phyloP scores from a whole-genome alignment of 2,329 filamentous ascomycete species.

The Periconia sp. region DNA sequence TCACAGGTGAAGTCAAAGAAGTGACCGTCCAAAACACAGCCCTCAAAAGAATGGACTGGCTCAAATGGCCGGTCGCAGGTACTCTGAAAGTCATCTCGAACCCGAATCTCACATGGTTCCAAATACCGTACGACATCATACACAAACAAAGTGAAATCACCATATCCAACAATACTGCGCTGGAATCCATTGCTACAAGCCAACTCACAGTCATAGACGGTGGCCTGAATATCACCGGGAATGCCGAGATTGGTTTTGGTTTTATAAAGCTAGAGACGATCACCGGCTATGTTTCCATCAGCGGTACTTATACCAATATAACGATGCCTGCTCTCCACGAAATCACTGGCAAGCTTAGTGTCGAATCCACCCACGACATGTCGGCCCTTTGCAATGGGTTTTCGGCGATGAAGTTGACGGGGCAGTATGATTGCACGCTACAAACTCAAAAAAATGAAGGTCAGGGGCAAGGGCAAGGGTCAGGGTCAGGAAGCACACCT shows the following conservation, averaged over 20 bases:
- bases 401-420: conserved; percentile 9
- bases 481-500: too few species aligned
- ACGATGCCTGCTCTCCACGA: conserved; percentile 22
- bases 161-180: conserved; percentile 15
- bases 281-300: conserved; percentile 22
- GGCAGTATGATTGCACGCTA: conserved; percentile 24
- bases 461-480: too few species aligned
- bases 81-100: conserved; percentile 24
- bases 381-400: conserved; percentile 18
- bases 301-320: conserved; percentile 22
- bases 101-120: conserved; percentile 14
- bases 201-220: conserved; percentile 19
- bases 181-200: conserved; percentile 16
- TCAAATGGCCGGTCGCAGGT: conserved; percentile 24
- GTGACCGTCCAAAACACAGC: conserved; percentile 23
- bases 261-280: conserved; percentile 24
- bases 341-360: conserved; percentile 21
- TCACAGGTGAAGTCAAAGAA: conserved; percentile 19
- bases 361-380: conserved; percentile 22
- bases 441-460: conserved; percentile 15
- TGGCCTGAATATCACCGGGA: conserved; percentile 18
- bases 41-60: conserved; percentile 25
- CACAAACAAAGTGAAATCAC: conserved; percentile 18
- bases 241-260: conserved; percentile 7
- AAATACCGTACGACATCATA: conserved; percentile 21